Evolutionary conservation across 140 eudicot species (phyloP).

Genomic region (Senecio squalidus): DNA sequence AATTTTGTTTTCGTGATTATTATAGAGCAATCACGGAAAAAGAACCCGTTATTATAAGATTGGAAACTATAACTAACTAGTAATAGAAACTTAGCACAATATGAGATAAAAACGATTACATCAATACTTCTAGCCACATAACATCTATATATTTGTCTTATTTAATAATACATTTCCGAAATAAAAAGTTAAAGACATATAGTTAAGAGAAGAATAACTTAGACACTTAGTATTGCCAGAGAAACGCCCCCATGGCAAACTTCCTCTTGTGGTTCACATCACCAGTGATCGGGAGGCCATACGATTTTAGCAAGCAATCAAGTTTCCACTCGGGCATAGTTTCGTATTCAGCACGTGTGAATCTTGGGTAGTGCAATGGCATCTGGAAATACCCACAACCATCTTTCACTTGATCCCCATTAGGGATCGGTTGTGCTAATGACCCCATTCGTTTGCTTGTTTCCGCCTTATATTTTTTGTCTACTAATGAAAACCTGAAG

Average conservation of each 20-base stretch:
- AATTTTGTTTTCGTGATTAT: background rate
- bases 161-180: background rate
- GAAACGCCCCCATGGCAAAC: constrained; percentile 88
- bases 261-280: constrained; percentile 56
- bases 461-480: background rate
- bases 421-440: constrained; percentile 21
- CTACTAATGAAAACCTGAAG: background rate
- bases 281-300: constrained; percentile 59
- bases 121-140: too few species aligned
- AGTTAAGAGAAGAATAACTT: background rate
- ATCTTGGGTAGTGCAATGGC: constrained; percentile 87
- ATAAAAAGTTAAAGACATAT: background rate
- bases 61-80: too few species aligned
- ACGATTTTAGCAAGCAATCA: constrained; percentile 57
- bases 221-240: constrained; percentile 43
- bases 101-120: background rate
- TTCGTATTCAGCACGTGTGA: constrained; percentile 56
- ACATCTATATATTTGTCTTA: too few species aligned
- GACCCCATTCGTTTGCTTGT: constrained; percentile 34
- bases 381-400: constrained; percentile 50
- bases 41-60: too few species aligned
- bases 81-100: background rate
- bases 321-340: constrained; percentile 83
- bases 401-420: constrained; percentile 25
- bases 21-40: background rate